Evolutionary conservation across 768 basidiomycete genomes (phyloP).

Genomic region (Trametes sanguinea): DNA sequence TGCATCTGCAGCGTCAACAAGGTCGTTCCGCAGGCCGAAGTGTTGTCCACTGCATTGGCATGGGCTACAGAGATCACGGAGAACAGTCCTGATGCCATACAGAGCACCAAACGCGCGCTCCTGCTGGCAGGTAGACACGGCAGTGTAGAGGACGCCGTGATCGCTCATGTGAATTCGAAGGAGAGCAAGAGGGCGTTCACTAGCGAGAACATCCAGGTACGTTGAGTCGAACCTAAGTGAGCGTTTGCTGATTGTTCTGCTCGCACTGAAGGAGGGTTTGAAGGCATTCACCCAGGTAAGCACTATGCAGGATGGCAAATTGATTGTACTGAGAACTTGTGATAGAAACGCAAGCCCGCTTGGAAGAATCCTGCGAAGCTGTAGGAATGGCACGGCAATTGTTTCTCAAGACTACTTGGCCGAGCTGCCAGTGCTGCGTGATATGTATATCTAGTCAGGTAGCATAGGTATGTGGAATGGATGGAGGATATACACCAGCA

Average conservation of each 20-base stretch:
- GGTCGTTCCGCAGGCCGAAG: conserved; percentile 57
- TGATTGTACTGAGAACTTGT: neutral
- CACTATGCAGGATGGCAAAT: neutral
- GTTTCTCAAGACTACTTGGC: too few species aligned
- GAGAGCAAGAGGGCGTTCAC: conserved; percentile 56
- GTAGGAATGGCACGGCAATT: conserved; percentile 23
- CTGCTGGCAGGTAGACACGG: conserved; percentile 51
- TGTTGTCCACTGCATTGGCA: conserved; percentile 62
- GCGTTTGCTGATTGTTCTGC: neutral
- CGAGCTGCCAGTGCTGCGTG: too few species aligned
- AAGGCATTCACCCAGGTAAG: conserved; percentile 67
- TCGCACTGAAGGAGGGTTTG: conserved; percentile 58
- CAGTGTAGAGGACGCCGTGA: conserved; percentile 53
- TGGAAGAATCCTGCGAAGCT: conserved; percentile 64
- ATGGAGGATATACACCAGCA: too few species aligned
- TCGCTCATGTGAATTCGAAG: conserved; percentile 45
- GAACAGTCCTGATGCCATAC: conserved; percentile 81
- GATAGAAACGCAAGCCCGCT: conserved; percentile 48
- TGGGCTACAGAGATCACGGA: conserved; percentile 58
- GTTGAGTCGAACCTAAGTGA: neutral
- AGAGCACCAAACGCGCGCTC: conserved; percentile 72
- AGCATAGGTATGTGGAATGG: too few species aligned
- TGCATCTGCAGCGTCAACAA: conserved; percentile 58
- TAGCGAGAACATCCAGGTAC: conserved; percentile 71
- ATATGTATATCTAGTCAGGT: too few species aligned